Percentiles rank a stretch among this genome's conserved stretches.
Evolutionary conservation across 768 basidiomycete species (phyloP).

Genomic region (Coprinopsis marcescibilis): DNA sequence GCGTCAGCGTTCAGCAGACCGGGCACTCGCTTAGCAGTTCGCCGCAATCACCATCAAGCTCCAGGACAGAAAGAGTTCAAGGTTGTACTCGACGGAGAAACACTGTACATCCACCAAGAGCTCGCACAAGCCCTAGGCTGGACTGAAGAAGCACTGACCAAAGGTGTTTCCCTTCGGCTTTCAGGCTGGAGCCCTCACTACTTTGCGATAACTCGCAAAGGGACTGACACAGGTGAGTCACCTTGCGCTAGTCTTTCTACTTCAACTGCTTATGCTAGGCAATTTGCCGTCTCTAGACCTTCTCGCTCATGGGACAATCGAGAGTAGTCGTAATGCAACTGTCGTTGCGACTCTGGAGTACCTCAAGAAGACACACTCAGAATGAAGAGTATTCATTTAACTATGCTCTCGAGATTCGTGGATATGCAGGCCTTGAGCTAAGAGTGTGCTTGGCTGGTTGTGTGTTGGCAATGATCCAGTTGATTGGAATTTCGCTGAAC

Average conservation of each 20-base stretch:
- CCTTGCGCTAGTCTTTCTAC: not conserved
- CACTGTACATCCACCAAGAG: constrained; percentile 11
- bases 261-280: not conserved
- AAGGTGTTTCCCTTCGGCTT: constrained; percentile 12
- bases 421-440: no score
- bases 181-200: constrained; percentile 15
- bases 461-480: no score
- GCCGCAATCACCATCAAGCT: not conserved
- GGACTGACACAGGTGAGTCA: constrained; percentile 13
- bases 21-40: not conserved
- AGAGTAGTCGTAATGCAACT: constrained; percentile 14
- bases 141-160: constrained; percentile 5
- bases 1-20: not conserved
- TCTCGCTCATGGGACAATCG: constrained; percentile 13
- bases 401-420: no score
- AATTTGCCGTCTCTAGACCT: constrained; percentile 3
- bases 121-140: constrained; percentile 15
- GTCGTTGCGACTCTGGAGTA: constrained; percentile 12
- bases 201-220: constrained; percentile 16
- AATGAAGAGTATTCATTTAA: no score
- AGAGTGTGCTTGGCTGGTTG: no score
- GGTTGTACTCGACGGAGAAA: constrained; percentile 11
- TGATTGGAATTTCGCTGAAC: no score
- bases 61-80: constrained; percentile 8
- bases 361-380: constrained; percentile 14